Conservation (phyloP, 2,329 filamentous ascomycete species). For the Colletotrichum shisoi region DNA sequence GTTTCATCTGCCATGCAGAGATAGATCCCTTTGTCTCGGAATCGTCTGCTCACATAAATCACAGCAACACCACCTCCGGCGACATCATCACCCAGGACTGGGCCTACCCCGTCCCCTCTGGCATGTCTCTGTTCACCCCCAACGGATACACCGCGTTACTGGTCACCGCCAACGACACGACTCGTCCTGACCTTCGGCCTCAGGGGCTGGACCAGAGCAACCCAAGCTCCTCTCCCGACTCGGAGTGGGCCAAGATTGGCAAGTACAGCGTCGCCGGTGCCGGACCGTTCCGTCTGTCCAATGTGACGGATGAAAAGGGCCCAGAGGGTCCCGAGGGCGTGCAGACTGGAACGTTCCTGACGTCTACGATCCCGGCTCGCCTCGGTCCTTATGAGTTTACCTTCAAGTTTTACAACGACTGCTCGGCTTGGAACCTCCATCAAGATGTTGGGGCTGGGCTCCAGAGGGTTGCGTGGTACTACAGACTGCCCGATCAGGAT, state of each 20-base stretch:
- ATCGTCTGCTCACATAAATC: background rate
- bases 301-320: constrained; percentile 1
- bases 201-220: constrained; percentile 21
- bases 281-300: constrained; percentile 1
- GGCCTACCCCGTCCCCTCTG: constrained; percentile 23
- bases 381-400: constrained; percentile 13
- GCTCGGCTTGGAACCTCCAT: constrained; percentile 14
- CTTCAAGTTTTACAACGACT: constrained; percentile 26
- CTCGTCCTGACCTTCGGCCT: constrained; percentile 8
- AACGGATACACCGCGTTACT: constrained; percentile 25
- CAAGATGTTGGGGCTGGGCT: constrained; percentile 16
- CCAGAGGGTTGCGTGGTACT: constrained; percentile 22
- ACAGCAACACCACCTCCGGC: constrained; percentile 21
- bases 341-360: constrained; percentile 19
- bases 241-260: constrained; percentile 21
- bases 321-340: constrained; percentile 3
- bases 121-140: constrained; percentile 25
- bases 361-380: constrained; percentile 18
- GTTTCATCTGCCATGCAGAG: background rate
- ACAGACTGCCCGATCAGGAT: constrained; percentile 9
- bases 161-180: constrained; percentile 27
- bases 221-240: constrained; percentile 10
- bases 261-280: constrained; percentile 25
- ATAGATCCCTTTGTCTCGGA: background rate
- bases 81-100: constrained; percentile 22